Conservation (phyloP, 2,329 filamentous ascomycete genomes). For the Paraphoma sp. region DNA sequence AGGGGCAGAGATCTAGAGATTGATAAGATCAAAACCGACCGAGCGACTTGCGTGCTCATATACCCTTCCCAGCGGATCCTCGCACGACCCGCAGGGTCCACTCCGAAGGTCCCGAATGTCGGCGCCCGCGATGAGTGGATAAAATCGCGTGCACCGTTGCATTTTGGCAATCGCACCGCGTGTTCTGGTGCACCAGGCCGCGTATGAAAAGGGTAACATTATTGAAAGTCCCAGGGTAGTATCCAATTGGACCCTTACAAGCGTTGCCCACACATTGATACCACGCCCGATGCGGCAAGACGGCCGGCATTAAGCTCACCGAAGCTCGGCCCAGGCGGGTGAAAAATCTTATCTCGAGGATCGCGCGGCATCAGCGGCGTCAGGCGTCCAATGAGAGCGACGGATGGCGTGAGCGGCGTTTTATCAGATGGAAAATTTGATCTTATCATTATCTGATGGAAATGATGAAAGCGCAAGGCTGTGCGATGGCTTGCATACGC, state of each 20-base stretch:
- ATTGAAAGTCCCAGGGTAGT: constrained; percentile 10
- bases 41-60: constrained; percentile 24
- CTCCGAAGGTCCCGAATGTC: constrained; percentile 13
- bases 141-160: constrained; percentile 8
- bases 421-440: constrained; percentile 38
- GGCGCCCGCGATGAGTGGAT: constrained; percentile 16
- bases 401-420: constrained; percentile 6
- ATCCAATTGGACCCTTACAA: constrained; percentile 11
- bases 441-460: constrained; percentile 39
- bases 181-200: constrained; percentile 17
- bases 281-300: constrained; percentile 13
- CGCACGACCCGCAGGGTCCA: constrained; percentile 12
- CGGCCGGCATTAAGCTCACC: constrained; percentile 26
- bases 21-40: constrained; percentile 32
- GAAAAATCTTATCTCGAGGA: constrained; percentile 35
- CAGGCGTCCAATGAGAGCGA: constrained; percentile 13
- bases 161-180: constrained; percentile 5
- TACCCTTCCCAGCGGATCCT: constrained; percentile 15
- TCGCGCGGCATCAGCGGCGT: constrained; percentile 25
- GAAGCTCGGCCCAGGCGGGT: constrained; percentile 24
- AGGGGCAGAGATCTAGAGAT: constrained; percentile 17
- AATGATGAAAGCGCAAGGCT: constrained; percentile 6
- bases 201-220: constrained; percentile 13
- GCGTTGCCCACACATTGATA: constrained; percentile 13
- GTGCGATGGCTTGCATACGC: not conserved